Evolutionary conservation across 768 basidiomycete genomes (phyloP).

Genomic region (Lanmaoa rubissima): DNA sequence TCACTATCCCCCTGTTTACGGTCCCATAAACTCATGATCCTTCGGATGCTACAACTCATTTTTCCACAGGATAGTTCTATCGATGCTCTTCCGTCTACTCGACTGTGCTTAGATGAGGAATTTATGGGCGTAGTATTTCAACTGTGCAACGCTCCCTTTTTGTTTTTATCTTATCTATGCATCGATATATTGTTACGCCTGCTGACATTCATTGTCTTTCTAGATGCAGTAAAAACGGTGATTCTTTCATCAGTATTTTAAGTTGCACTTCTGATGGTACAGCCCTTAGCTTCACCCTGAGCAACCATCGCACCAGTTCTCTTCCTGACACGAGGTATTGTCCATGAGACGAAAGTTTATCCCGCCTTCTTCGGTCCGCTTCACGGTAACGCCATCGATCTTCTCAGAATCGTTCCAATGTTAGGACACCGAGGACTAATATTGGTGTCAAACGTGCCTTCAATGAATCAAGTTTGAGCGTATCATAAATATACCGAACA

Average conservation of each 20-base stretch:
- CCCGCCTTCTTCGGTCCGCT: constrained; percentile 1
- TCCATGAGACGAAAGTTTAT: background rate
- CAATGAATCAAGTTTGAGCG: background rate
- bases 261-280: background rate
- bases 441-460: background rate
- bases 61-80: background rate
- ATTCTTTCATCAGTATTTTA: background rate
- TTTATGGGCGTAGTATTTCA: background rate
- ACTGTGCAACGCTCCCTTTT: background rate
- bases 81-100: background rate
- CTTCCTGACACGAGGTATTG: background rate
- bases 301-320: background rate
- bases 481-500: background rate
- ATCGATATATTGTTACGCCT: background rate
- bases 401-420: constrained; percentile 1
- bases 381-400: constrained; percentile 2
- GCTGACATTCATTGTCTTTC: background rate
- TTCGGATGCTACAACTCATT: background rate
- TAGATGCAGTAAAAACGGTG: background rate
- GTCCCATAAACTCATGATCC: background rate
- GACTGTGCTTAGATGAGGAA: background rate
- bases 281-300: background rate
- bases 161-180: background rate
- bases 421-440: background rate
- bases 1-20: background rate